These are phyloP conservation scores for Geranium brycei DNA, from an alignment of 345 rosid genomes.

Conservation along the genomic window DNA sequence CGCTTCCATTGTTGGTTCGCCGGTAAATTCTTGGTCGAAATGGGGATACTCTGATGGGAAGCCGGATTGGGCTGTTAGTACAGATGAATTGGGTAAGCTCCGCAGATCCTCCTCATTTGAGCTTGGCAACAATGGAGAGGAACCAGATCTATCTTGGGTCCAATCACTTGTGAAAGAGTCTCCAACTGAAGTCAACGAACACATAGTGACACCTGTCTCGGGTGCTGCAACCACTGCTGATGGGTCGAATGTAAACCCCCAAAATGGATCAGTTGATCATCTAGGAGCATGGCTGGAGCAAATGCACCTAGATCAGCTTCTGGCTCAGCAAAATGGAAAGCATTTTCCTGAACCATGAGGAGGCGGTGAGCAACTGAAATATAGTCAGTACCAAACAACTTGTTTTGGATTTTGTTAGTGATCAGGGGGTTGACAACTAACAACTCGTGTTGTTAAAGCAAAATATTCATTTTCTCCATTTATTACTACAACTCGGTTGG, in stretches of 20 bases:
- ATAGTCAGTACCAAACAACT: too few relatives aligned
- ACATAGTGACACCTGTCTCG: slow-evolving; percentile 22
- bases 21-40: slow-evolving; percentile 52
- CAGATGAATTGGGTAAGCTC: slow-evolving; percentile 38
- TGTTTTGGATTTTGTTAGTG: too few relatives aligned
- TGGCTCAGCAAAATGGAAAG: slow-evolving; percentile 67
- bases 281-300: slow-evolving; percentile 78
- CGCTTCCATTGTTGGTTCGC: slow-evolving; percentile 41
- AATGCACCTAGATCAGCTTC: slow-evolving; percentile 80
- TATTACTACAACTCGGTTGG: not conserved
- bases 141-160: slow-evolving; percentile 88
- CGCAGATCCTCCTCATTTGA: slow-evolving; percentile 41
- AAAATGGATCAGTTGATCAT: slow-evolving; percentile 41
- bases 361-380: slow-evolving; percentile 22
- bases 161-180: slow-evolving; percentile 74
- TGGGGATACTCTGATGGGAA: slow-evolving; percentile 84
- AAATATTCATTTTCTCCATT: not conserved
- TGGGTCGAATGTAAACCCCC: slow-evolving; percentile 25
- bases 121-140: slow-evolving; percentile 40
- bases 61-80: slow-evolving; percentile 54
- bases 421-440: too few relatives aligned
- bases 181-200: slow-evolving; percentile 48
- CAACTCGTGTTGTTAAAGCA: not conserved
- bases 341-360: slow-evolving; percentile 10
- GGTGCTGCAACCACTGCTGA: slow-evolving; percentile 19